Evolutionary conservation across 1,284 basidiomycete species (phyloP).

Genomic region (Puccinia polysora): DNA sequence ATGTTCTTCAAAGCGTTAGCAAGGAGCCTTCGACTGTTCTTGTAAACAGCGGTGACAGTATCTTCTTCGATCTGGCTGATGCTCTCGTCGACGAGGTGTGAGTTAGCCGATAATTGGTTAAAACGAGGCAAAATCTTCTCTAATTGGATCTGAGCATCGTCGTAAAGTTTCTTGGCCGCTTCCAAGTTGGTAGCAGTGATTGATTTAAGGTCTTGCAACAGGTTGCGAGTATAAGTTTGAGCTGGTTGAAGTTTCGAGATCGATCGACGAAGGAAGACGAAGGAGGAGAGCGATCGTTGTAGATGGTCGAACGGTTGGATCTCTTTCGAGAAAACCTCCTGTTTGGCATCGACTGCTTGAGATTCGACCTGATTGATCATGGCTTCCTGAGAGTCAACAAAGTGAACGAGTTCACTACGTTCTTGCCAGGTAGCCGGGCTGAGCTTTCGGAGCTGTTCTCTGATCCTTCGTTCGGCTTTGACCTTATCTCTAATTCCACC

Average conservation of each 20-base stretch:
- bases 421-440: conserved; percentile 88
- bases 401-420: conserved; percentile 89
- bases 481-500: conserved; percentile 94
- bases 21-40: conserved; percentile 57
- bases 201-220: conserved; percentile 81
- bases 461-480: conserved; percentile 78
- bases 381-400: conserved; percentile 75
- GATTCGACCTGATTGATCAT: conserved; percentile 52
- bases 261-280: conserved; percentile 88
- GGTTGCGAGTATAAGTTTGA: conserved; percentile 84
- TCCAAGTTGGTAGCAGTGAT: conserved; percentile 81
- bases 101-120: conserved; percentile 74
- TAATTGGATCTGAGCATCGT: conserved; percentile 68
- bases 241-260: conserved; percentile 94
- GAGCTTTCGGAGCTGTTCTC: conserved; percentile 90
- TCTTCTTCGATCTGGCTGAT: conserved; percentile 77
- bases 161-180: conserved; percentile 74
- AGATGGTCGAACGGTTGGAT: conserved; percentile 76
- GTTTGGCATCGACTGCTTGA: conserved; percentile 4
- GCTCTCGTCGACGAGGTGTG: conserved; percentile 69
- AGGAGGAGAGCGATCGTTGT: conserved; percentile 86
- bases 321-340: conserved; percentile 58
- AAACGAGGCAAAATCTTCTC: conserved; percentile 71
- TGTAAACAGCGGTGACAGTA: conserved; percentile 61
- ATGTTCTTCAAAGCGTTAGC: conserved; percentile 71